Conservation (phyloP, 768 basidiomycete genomes). For the Cubamyces sp. region DNA sequence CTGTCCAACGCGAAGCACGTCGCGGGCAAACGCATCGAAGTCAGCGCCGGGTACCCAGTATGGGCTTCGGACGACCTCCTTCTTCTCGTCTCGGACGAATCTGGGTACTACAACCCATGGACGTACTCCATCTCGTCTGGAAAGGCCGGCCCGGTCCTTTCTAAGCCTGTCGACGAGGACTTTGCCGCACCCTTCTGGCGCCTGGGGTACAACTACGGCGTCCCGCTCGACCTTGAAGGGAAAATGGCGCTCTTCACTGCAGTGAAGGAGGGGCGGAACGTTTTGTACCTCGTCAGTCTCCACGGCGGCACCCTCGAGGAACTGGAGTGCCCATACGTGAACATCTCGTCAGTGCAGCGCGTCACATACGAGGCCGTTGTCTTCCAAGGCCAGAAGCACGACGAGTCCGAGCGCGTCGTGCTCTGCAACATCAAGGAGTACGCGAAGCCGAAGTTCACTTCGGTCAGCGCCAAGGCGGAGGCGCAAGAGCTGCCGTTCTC, state of each 20-base stretch:
- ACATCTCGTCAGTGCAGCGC: slow-evolving; percentile 41
- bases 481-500: slow-evolving; percentile 30
- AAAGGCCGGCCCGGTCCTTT: slow-evolving; percentile 44
- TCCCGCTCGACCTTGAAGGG: slow-evolving; percentile 44
- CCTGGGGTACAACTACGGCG: slow-evolving; percentile 53
- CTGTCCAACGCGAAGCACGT: slow-evolving; percentile 47
- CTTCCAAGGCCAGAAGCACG: slow-evolving; percentile 49
- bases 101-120: slow-evolving; percentile 74
- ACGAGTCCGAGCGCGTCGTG: slow-evolving; percentile 44
- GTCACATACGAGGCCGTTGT: slow-evolving; percentile 41
- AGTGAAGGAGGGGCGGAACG: slow-evolving; percentile 38
- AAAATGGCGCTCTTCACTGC: slow-evolving; percentile 38
- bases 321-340: slow-evolving; percentile 49
- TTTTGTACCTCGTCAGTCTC: slow-evolving; percentile 40
- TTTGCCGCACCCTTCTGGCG: slow-evolving; percentile 62
- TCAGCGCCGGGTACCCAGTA: slow-evolving; percentile 59
- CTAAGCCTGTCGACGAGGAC: slow-evolving; percentile 52
- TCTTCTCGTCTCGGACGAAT: slow-evolving; percentile 66
- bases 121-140: slow-evolving; percentile 45
- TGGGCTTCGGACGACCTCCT: slow-evolving; percentile 63
- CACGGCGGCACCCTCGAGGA: slow-evolving; percentile 33
- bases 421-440: slow-evolving; percentile 37
- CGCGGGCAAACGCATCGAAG: slow-evolving; percentile 53
- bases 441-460: slow-evolving; percentile 30
- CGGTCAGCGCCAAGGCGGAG: slow-evolving; percentile 32